A percentile compares a stretch with the other conserved stretches of the same genome.
Conservation (phyloP, 257 asterid species). For the Nicotiana tomentosiformis region DNA sequence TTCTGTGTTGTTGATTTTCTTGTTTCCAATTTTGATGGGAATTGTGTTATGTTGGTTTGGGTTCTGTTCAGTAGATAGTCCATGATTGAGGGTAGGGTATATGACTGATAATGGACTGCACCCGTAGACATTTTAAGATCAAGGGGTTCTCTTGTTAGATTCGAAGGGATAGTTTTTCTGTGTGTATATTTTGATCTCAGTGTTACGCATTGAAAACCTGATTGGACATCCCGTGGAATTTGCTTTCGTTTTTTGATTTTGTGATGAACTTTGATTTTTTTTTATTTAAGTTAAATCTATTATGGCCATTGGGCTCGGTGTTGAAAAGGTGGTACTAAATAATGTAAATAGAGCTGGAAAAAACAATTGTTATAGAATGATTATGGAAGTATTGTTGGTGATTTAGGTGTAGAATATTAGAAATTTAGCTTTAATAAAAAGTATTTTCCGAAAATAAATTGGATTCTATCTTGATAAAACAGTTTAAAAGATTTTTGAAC, state of each 20-base stretch:
- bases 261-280: neutral
- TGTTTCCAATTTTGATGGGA: neutral
- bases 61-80: neutral
- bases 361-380: neutral
- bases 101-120: neutral
- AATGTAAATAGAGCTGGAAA: neutral
- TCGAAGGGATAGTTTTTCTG: neutral
- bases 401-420: neutral
- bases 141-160: neutral
- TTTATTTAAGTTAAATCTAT: neutral
- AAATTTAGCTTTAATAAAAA: neutral
- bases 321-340: neutral
- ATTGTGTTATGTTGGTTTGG: neutral
- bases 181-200: neutral
- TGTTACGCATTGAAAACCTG: neutral
- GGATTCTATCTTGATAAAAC: neutral
- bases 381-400: neutral
- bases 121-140: neutral
- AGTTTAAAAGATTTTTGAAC: neutral
- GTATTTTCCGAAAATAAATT: neutral
- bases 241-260: neutral
- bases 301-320: neutral
- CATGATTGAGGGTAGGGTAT: neutral
- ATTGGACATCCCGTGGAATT: neutral
- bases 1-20: neutral